These are phyloP conservation scores for Phytophthora megakarya DNA, from an alignment of 352 stramenopile genomes.

Conservation along the genomic window DNA sequence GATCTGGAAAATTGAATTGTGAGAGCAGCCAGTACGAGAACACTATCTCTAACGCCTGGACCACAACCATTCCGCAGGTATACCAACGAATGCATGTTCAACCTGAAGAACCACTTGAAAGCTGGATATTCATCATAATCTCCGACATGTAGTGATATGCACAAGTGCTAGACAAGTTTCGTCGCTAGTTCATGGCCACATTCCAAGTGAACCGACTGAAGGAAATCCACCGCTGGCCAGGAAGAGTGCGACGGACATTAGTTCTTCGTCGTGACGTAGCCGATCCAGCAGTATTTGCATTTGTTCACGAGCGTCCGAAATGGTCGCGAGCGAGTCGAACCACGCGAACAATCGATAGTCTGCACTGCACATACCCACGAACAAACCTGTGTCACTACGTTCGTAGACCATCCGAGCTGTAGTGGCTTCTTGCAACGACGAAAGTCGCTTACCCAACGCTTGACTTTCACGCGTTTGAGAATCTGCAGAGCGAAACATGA, in stretches of 20 bases:
- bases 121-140: neutral
- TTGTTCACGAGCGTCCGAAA: constrained; percentile 54
- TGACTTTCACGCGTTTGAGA: constrained; percentile 38
- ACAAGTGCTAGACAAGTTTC: neutral
- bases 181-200: constrained; percentile 25
- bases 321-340: constrained; percentile 55
- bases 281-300: constrained; percentile 62
- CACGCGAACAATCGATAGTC: constrained; percentile 62
- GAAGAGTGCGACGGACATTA: constrained; percentile 55
- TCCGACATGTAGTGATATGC: neutral
- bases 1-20: constrained; percentile 4
- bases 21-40: neutral
- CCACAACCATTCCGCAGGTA: constrained; percentile 3
- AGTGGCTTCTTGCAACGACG: constrained; percentile 37
- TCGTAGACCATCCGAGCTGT: constrained; percentile 57
- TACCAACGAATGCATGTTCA: constrained; percentile 6
- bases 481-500: constrained; percentile 46
- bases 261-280: constrained; percentile 54
- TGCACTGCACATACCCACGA: constrained; percentile 55
- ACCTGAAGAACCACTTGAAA: neutral
- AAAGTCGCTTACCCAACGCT: constrained; percentile 54
- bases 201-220: constrained; percentile 31
- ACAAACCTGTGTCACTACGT: constrained; percentile 50
- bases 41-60: neutral
- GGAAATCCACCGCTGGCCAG: constrained; percentile 30